A percentile compares a stretch with the other conserved stretches of the same genome.
phyloP scores from a whole-genome alignment of 306 rosid species.

The Castanopsis chinensis region DNA sequence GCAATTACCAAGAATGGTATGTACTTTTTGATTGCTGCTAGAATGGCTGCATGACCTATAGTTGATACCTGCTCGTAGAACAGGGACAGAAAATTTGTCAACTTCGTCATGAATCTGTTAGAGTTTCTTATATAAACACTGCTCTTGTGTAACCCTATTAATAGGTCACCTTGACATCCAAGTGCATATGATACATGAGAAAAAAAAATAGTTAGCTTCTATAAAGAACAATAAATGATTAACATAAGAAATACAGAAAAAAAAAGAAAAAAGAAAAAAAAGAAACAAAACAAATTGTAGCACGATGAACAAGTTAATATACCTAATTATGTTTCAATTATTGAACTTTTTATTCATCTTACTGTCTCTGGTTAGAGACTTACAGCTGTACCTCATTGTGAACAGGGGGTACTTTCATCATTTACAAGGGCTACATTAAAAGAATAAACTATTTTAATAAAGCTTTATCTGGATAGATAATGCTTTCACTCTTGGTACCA shows the following conservation, averaged over 20 bases:
- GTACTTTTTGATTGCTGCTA: constrained; percentile 65
- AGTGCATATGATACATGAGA: neutral
- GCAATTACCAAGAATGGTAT: constrained; percentile 53
- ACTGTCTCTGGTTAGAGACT: too few relatives aligned
- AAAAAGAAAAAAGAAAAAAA: neutral
- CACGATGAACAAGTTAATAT: neutral
- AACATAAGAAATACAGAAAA: neutral
- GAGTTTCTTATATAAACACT: neutral
- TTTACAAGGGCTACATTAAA: neutral
- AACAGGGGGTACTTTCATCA: neutral
- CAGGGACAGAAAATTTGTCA: neutral
- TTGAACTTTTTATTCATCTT: neutral
- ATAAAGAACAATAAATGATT: too few relatives aligned
- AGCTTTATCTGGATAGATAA: neutral
- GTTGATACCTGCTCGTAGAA: constrained; percentile 49
- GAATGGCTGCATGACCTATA: constrained; percentile 70
- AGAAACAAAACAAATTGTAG: neutral
- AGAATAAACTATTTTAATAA: neutral
- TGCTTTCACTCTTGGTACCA: neutral
- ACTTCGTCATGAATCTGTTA: neutral
- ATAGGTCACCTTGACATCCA: neutral
- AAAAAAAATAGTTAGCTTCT: neutral
- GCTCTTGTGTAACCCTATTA: neutral
- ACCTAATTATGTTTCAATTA: neutral
- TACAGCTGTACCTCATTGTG: neutral